These are phyloP conservation scores for Colletotrichum chrysophilum DNA, from an alignment of 2,329 filamentous ascomycete genomes.

Conservation along the genomic window DNA sequence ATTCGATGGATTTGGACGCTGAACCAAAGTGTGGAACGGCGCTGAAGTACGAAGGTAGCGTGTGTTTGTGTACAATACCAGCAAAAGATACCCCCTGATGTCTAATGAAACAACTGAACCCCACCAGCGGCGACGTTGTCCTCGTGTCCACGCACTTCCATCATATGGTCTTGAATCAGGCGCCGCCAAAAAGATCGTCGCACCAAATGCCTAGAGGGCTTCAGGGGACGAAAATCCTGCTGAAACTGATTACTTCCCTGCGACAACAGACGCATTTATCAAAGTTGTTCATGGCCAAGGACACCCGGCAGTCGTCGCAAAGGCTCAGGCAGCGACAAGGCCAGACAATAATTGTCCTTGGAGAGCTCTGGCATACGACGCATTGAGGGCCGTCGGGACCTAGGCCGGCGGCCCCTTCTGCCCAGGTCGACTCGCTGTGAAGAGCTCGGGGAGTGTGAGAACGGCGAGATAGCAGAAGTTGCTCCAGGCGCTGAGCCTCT, in stretches of 20 bases:
- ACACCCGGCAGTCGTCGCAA: conserved; percentile 94
- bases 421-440: conserved; percentile 56
- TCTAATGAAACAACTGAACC: not conserved
- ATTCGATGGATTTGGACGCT: not conserved
- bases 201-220: not conserved
- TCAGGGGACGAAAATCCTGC: conserved; percentile 83
- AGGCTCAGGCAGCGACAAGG: conserved; percentile 93
- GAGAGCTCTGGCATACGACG: conserved; percentile 88
- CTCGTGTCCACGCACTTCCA: not conserved
- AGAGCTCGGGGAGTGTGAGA: conserved; percentile 12
- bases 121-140: not conserved
- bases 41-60: not conserved
- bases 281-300: conserved; percentile 95
- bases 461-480: conserved; percentile 62
- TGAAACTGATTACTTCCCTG: conserved; percentile 86
- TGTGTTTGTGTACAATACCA: not conserved
- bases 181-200: not conserved
- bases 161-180: not conserved
- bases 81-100: not conserved
- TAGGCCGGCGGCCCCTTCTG: conserved; percentile 74
- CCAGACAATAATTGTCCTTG: conserved; percentile 92
- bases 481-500: conserved; percentile 65
- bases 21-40: not conserved
- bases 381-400: conserved; percentile 79
- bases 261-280: conserved; percentile 95